A percentile compares a stretch with the other conserved stretches of the same genome.
Evolutionary conservation across 225 moss, liverwort and hornwort genomes (phyloP).

Genomic region (Bryum argenteum): DNA sequence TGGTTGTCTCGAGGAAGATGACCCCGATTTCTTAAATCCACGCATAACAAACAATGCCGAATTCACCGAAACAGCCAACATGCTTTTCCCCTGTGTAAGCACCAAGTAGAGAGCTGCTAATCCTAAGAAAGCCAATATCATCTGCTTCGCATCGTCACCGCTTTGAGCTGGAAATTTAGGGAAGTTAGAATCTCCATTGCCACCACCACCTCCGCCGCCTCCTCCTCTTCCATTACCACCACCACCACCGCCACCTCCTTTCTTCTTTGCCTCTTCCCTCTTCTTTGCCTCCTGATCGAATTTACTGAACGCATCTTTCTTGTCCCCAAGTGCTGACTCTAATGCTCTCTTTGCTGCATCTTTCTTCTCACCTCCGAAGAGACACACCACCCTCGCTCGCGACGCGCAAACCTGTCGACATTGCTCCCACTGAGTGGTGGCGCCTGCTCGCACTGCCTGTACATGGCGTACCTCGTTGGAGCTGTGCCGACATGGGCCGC

Average conservation of each 20-base stretch:
- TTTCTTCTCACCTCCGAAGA: slow-evolving; percentile 52
- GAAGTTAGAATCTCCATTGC: slow-evolving; percentile 6
- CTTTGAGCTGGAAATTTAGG: not conserved
- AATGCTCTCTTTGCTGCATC: slow-evolving; percentile 87
- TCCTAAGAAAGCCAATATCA: slow-evolving; percentile 78
- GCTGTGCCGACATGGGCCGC: slow-evolving; percentile 11
- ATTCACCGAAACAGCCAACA: slow-evolving; percentile 77
- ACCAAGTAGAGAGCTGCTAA: slow-evolving; percentile 77
- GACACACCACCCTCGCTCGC: slow-evolving; percentile 39
- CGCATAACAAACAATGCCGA: slow-evolving; percentile 73
- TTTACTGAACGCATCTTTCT: slow-evolving; percentile 82
- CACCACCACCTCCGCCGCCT: slow-evolving; percentile 56
- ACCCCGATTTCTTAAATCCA: slow-evolving; percentile 67
- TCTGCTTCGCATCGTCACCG: slow-evolving; percentile 66
- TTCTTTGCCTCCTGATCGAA: slow-evolving; percentile 98
- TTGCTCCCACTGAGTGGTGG: slow-evolving; percentile 34
- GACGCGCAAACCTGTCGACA: slow-evolving; percentile 42
- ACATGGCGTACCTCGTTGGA: slow-evolving; percentile 21
- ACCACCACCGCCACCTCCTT: slow-evolving; percentile 69
- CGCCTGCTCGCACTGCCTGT: not conserved
- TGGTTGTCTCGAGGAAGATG: slow-evolving; percentile 46
- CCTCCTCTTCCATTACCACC: slow-evolving; percentile 67
- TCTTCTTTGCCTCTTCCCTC: slow-evolving; percentile 90
- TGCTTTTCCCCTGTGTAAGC: slow-evolving; percentile 75
- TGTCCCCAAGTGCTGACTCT: slow-evolving; percentile 88